Conservation (phyloP, 768 basidiomycete species). For the Boletus vermiculosoides region DNA sequence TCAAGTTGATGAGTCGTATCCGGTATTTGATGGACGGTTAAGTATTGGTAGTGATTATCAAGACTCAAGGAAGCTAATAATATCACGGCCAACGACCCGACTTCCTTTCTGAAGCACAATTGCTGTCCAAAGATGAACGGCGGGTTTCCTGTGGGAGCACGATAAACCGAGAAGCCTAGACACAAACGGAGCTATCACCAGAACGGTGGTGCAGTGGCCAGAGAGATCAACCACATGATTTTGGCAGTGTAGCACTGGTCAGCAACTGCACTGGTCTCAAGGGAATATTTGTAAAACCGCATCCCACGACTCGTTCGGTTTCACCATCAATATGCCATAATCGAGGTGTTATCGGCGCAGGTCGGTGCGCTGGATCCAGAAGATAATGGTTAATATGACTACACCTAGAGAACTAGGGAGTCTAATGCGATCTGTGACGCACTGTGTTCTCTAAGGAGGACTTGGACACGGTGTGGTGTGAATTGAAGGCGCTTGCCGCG, state of each 20-base stretch:
- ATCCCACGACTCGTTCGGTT: neutral
- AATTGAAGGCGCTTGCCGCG: neutral
- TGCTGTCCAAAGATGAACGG: neutral
- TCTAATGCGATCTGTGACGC: neutral
- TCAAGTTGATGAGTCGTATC: neutral
- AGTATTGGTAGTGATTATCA: neutral
- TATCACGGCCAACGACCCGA: neutral
- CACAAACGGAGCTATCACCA: neutral
- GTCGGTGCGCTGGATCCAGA: neutral
- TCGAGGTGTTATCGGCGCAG: neutral
- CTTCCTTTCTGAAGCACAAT: neutral
- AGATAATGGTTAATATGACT: neutral
- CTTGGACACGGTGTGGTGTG: too few relatives aligned
- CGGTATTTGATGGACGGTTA: neutral
- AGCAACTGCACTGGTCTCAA: neutral
- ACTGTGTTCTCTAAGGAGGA: neutral
- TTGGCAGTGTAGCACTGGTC: neutral
- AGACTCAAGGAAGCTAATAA: neutral
- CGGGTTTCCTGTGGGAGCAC: neutral
- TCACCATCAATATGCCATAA: neutral
- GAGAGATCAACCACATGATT: neutral
- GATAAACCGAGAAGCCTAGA: neutral
- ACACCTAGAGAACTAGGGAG: neutral
- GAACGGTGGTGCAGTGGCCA: neutral
- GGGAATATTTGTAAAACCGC: neutral